Evolutionary conservation across 2,329 filamentous ascomycete genomes (phyloP), one percentile per base, ranked within the genome.

Genomic region (Penicillium verrucosum): DNA sequence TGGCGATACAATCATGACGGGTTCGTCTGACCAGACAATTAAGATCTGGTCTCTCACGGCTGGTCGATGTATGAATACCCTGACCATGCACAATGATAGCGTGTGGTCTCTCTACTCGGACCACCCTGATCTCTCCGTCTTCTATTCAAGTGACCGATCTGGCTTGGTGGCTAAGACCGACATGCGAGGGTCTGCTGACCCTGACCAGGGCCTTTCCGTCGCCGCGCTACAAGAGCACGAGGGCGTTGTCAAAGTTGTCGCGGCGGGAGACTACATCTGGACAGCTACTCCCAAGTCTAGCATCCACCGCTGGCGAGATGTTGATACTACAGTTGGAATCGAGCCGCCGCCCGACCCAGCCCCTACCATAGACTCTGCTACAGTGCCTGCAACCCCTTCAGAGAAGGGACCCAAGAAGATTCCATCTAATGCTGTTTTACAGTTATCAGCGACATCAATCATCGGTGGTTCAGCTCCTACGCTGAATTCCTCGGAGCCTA

Each of bases 1-100:
- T 58, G 92, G 91, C 38, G 92, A 96, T 70, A 95, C 87, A 40
- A 90, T 99, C 65, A 85, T 99, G 81, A 96, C 93, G 0, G 92
- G 91, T 14, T 96, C 92, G 65, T 93, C 93, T 1, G 94, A 99
- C 73, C 92, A 96, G 76, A 97, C 94, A 0, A 88, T 99, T 78
- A 99, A 99, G 78, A 86, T 97, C 56, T 99, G 94, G 94, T 97
- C 92, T 64, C 87, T 97, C 65, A 94, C 90, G 11, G 93, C 92
- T 23, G 94, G 94, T 54, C 84, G 94, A 65, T 99, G 94, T 80
- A 93, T 97, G 88, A 91, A 97, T 75, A 99, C 94, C 0, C 83
- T 99, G 66, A 97, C 92, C 53, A 99, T 99, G 94, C 94, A 99
- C 77, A 96, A 96, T 70, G 92, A 96, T 70, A 97, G 92, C 71